Base-by-base conservation (phyloP, 1,139 yeast species). In the Nakaseomyces bracarensis region DNA sequence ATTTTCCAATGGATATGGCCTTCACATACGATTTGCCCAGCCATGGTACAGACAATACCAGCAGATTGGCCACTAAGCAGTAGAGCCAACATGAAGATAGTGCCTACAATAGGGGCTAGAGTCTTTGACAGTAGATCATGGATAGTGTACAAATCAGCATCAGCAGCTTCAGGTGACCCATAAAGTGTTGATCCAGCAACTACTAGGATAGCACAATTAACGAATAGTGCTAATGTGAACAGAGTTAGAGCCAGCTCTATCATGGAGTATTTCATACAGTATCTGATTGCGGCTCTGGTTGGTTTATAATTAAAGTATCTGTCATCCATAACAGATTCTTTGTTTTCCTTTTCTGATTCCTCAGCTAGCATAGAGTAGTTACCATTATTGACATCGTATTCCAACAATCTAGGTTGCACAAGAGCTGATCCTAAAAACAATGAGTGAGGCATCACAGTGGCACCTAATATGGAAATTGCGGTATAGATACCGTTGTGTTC, bases 391-490 rank as follows among this genome's bases (percentile, higher is more conserved):
- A 70, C 64, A 52, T 82, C 89, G 49, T 65, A 79, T 45, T 77
- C 82, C 42, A 82, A 61, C 41, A 82, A 66, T 43, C 91, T 67
- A 16, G 89, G 85, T 57, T 80, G 85, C 6, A 79, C 89, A 46
- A 82, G 64, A 1, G 85, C 85, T 4, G 86, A 78, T 0, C 91
- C 91, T 49, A 82, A 68, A 53, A 81, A 82, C 43, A 82, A 66
- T 16, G 85, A 77, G 56, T 82, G 91, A 28, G 87, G 85, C 91
- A 82, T 82, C 22, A 82, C 91, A 0, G 91, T 82, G 22, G 91
- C 84, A 57, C 93, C 93, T 38, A 84, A 67, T 51, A 84, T 77
- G 14, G 89, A 82, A 19, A 86, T 79, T 4, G 91, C 84, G 38
- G 79, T 74, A 47, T 83, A 78, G 57, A 83, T 65, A 6, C 93